These are phyloP conservation scores for Fusarium goolgardi DNA, from an alignment of 2,329 filamentous ascomycete genomes.

Conservation along the genomic window DNA sequence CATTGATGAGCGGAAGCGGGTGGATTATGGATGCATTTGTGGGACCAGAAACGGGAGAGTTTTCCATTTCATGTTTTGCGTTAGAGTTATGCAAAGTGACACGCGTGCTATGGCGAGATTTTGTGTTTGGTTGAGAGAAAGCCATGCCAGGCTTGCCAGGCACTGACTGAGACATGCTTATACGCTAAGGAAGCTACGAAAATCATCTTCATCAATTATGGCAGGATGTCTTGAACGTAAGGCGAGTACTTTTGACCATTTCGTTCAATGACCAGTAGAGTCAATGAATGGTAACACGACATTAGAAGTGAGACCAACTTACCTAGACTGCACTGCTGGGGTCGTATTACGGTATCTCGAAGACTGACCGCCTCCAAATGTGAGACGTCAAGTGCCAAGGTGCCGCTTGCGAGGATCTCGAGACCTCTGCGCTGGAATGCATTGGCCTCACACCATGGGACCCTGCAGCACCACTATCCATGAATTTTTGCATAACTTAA, in stretches of 20 bases:
- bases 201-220: neutral
- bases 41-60: neutral
- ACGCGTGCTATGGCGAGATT: neutral
- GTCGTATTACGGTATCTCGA: no score
- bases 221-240: no score
- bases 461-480: neutral
- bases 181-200: neutral
- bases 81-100: conserved; percentile 3
- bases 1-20: conserved; percentile 11
- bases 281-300: neutral
- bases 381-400: neutral
- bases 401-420: neutral
- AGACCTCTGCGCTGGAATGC: neutral
- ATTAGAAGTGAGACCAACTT: neutral
- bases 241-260: neutral
- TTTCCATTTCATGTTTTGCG: neutral
- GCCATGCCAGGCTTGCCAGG: neutral
- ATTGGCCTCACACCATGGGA: neutral
- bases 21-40: neutral
- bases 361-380: conserved; percentile 6
- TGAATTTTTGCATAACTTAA: neutral
- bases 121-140: neutral
- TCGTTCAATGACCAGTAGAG: neutral
- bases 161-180: conserved; percentile 13
- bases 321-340: neutral